Evolutionary conservation across 805 yeast genomes (phyloP), one percentile per base, ranked within the genome.

Genomic region (Debaryomyces prosopidis): DNA sequence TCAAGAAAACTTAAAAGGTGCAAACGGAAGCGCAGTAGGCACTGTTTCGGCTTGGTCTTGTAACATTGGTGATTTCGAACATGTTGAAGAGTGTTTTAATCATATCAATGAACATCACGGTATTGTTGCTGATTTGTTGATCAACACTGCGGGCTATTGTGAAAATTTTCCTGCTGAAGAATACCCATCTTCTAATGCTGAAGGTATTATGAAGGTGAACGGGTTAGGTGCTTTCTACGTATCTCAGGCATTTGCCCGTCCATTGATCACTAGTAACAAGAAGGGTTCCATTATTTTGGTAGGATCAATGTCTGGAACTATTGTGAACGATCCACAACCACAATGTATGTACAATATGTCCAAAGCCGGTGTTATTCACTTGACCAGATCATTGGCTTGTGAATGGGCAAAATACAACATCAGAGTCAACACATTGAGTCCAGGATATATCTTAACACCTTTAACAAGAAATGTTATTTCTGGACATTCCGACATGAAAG

Each of bases 111-210:
- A 69, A 41, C 82, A 77, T 59, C 86, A 84, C 62, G 81, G 79
- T 23, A 71, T 76, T 48, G 73, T 83, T 36, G 82, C 89, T 32
- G 81, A 82, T 54, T 70, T 85, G 51, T 73, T 87, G 54, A 77
- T 87, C 49, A 85, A 87, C 73, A 77, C 89, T 42, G 94, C 95
- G n/a, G 94, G 95, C 11, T 87, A 83, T 71, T 84, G 90, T 60
- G 90, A 87, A 66, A 87, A 87, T 73, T 79, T 75, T 68, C 80
- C 89, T 2, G 92, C 92, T 20, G 80, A 83, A 56, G 87, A 84
- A 43, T 86, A 87, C 68, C 90, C 91, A 18, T 79, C 89, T 35
- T 63, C 66, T 41, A 84, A 82, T 57, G 87, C 89, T 41, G 87
- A 84, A 55, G 77, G 77, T 34, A 68, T 87, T 47, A 74, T 85